phyloP scores from a whole-genome alignment of 129 eudicot species.

The Escallonia herrerae region DNA sequence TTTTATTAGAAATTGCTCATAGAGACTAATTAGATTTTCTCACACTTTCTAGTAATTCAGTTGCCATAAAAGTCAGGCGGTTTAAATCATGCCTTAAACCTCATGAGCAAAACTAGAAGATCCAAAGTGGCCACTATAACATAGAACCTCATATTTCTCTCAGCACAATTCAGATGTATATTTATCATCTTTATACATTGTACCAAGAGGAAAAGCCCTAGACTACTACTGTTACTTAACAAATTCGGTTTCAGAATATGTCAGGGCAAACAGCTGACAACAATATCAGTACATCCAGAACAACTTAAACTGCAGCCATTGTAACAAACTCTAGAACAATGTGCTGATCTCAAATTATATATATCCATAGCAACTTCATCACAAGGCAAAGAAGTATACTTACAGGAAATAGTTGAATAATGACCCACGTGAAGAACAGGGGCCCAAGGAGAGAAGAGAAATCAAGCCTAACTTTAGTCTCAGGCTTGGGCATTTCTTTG shows the following conservation, averaged over 20 bases:
- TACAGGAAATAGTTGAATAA: conserved; percentile 72
- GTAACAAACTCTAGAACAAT: neutral
- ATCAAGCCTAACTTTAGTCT: conserved; percentile 48
- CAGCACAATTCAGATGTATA: no score
- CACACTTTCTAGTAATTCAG: neutral
- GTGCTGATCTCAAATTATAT: neutral
- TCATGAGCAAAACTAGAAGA: neutral
- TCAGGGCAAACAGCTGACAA: neutral
- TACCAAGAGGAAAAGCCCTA: neutral
- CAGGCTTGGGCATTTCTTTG: conserved; percentile 92
- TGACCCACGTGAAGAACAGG: conserved; percentile 76
- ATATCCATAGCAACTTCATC: neutral
- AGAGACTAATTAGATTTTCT: neutral
- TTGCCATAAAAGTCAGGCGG: neutral
- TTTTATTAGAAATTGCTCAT: neutral
- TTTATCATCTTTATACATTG: no score
- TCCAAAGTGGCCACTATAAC: neutral
- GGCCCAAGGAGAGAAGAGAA: conserved; percentile 77
- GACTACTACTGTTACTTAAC: neutral
- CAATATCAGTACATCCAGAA: neutral
- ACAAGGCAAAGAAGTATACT: conserved; percentile 12
- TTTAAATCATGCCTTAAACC: neutral
- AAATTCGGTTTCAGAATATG: neutral
- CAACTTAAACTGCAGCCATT: neutral
- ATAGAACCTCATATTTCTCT: no score